phyloP scores from a whole-genome alignment of 2,329 filamentous ascomycete species.

The Aspergillus pseudoglaucus region DNA sequence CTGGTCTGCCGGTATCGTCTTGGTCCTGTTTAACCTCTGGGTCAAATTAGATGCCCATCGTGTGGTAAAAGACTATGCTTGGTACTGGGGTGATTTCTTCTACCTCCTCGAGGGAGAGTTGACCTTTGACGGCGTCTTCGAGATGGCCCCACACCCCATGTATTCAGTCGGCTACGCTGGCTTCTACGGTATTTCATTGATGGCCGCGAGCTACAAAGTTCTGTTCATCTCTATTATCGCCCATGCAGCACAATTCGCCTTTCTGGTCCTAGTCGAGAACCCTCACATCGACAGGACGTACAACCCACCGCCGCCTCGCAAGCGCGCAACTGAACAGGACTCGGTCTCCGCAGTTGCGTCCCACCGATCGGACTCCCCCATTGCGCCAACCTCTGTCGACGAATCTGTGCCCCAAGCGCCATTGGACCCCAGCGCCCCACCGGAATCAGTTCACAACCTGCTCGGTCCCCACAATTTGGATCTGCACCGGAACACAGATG shows the following conservation, averaged over 20 bases:
- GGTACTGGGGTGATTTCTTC: conserved; percentile 99
- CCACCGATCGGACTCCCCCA: conserved; percentile 26
- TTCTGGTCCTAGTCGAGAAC: conserved; percentile 86
- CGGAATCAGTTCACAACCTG: conserved; percentile 71
- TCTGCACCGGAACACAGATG: conserved; percentile 78
- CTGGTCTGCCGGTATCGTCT: conserved; percentile 69
- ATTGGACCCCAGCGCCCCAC: conserved; percentile 45
- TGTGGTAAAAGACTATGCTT: conserved; percentile 97
- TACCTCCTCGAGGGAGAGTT: conserved; percentile 96
- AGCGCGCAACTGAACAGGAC: conserved; percentile 35
- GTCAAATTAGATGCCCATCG: conserved; percentile 96
- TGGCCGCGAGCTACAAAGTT: conserved; percentile 96
- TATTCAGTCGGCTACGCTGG: conserved; percentile 97
- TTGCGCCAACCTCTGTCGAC: conserved; percentile 27
- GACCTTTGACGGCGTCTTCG: conserved; percentile 97
- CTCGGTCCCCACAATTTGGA: conserved; percentile 80
- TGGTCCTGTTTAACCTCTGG: conserved; percentile 95
- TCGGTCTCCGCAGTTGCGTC: conserved; percentile 17
- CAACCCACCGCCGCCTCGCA: conserved; percentile 74
- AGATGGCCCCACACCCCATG: conserved; percentile 98
- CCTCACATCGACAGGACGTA: conserved; percentile 98
- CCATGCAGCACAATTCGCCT: conserved; percentile 89
- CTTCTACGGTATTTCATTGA: conserved; percentile 96
- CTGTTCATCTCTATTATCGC: conserved; percentile 94
- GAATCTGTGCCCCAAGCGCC: conserved; percentile 32